Percentiles rank a stretch among this genome's conserved stretches.
Evolutionary conservation across 495 filamentous ascomycete species (phyloP).

Genomic region (Neurospora intermedia): DNA sequence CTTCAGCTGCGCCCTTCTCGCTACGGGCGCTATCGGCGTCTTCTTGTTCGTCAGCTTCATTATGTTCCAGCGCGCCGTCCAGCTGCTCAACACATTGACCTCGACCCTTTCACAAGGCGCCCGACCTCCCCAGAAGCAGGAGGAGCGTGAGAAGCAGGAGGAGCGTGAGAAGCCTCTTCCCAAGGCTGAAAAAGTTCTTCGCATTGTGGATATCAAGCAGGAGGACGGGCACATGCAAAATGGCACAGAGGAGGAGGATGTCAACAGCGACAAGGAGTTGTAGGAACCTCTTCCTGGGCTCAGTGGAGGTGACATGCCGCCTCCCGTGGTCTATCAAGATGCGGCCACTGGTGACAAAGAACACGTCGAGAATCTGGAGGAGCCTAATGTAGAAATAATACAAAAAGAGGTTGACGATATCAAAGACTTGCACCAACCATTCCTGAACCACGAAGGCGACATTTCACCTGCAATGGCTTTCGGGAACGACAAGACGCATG

Average conservation of each 20-base stretch:
- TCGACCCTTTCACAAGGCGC: neutral
- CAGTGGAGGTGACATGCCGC: neutral
- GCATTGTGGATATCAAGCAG: neutral
- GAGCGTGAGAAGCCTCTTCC: neutral
- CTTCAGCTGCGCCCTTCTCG: constrained; percentile 51
- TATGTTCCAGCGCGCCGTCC: neutral
- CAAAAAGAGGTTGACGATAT: neutral
- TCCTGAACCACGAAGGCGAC: neutral
- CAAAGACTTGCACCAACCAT: neutral
- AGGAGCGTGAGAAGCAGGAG: neutral
- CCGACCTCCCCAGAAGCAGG: neutral
- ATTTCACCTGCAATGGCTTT: neutral
- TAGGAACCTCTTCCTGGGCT: neutral
- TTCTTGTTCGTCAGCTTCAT: constrained; percentile 31
- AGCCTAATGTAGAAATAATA: neutral
- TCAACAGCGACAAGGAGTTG: neutral
- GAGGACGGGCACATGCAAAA: neutral
- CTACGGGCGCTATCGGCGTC: constrained; percentile 43
- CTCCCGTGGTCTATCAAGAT: neutral
- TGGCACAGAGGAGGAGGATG: neutral
- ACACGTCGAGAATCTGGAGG: neutral
- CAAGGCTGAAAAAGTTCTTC: neutral
- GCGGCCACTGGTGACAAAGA: neutral
- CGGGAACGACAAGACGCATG: neutral
- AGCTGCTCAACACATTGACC: neutral